phyloP scores from a whole-genome alignment of 2,329 filamentous ascomycete genomes.

The Chaetomium sp. region DNA sequence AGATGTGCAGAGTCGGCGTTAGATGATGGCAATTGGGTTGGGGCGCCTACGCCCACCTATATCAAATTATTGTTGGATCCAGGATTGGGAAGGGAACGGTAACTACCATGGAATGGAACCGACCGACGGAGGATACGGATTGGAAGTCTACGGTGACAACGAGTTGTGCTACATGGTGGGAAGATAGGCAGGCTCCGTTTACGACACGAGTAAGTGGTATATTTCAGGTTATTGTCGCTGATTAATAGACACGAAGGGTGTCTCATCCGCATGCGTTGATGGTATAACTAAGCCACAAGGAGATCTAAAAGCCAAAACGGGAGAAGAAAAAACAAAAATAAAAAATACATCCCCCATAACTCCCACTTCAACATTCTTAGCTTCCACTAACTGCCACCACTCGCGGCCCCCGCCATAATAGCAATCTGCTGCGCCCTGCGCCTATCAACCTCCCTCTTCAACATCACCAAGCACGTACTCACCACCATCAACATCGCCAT shows the following conservation, averaged over 20 bases:
- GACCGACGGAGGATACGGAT: no score
- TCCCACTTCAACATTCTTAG: no score
- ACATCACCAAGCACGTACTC: slow-evolving; percentile 60
- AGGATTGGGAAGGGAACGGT: no score
- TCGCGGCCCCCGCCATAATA: slow-evolving; percentile 43
- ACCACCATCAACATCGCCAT: slow-evolving; percentile 55
- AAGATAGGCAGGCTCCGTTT: not conserved
- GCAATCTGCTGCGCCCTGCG: slow-evolving; percentile 55
- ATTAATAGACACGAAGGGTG: not conserved
- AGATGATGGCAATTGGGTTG: not conserved
- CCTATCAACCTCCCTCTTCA: slow-evolving; percentile 67
- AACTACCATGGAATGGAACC: no score
- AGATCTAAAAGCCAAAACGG: not conserved
- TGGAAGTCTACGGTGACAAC: no score
- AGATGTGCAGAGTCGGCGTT: not conserved
- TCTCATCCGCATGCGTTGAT: not conserved
- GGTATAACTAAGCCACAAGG: not conserved
- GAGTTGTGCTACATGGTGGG: no score
- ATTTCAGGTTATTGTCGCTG: not conserved
- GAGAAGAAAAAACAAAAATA: not conserved
- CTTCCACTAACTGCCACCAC: not conserved
- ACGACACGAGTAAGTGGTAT: not conserved
- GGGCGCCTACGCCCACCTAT: not conserved
- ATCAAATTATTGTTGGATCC: no score
- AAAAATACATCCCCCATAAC: no score